Conservation (phyloP, 331 rosid species). For the Acacia pycnantha region DNA sequence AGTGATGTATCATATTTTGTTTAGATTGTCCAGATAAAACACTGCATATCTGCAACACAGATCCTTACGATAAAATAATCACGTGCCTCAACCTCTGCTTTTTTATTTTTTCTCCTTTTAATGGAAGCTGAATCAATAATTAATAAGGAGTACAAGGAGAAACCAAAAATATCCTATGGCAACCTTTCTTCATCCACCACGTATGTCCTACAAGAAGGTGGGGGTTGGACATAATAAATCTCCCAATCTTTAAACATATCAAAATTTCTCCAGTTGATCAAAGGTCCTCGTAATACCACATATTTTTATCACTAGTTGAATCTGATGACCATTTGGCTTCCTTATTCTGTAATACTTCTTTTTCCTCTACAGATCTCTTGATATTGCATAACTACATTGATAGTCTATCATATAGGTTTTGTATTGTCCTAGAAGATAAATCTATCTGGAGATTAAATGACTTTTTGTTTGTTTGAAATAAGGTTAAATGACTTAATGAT, state of each 20-base stretch:
- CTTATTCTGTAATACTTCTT: not conserved
- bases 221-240: not conserved
- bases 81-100: not conserved
- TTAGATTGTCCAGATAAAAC: not conserved
- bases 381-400: not conserved
- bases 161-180: not conserved
- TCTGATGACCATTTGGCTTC: not conserved
- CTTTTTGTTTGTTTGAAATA: not conserved
- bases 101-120: not conserved
- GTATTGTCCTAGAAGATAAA: not conserved
- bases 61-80: not conserved
- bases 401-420: not conserved
- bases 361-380: not conserved
- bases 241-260: not conserved
- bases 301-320: not conserved
- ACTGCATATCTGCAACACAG: not conserved
- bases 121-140: not conserved
- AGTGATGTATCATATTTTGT: not conserved
- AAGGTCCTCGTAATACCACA: not conserved
- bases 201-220: no score
- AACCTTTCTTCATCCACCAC: not conserved
- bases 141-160: not conserved
- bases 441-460: conserved; percentile 9
- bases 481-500: not conserved
- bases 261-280: not conserved